phyloP scores from a whole-genome alignment of 2,329 filamentous ascomycete genomes.

The Chrysoporthe cubensis region DNA sequence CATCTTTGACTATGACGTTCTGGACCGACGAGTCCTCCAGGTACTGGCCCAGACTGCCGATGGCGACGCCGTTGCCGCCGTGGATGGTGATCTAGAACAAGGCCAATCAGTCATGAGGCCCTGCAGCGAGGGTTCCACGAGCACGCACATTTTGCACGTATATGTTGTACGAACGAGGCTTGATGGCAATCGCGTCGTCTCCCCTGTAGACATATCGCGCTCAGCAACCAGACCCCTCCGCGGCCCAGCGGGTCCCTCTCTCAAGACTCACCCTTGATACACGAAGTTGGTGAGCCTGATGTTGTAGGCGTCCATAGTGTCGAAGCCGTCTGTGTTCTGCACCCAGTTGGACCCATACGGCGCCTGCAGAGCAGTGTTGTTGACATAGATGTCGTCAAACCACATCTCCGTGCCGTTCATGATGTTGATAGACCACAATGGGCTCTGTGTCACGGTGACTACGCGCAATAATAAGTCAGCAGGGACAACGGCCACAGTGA shows the following conservation, averaged over 20 bases:
- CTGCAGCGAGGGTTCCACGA: not conserved
- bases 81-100: conserved; percentile 44
- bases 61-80: conserved; percentile 59
- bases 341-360: conserved; percentile 59
- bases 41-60: conserved; percentile 60
- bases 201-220: conserved; percentile 36
- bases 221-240: not conserved
- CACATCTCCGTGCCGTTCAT: conserved; percentile 60
- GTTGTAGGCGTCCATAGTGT: conserved; percentile 59
- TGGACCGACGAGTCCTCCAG: conserved; percentile 55
- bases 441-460: conserved; percentile 53
- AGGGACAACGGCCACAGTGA: not conserved
- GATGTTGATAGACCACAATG: conserved; percentile 58
- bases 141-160: conserved; percentile 46
- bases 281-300: conserved; percentile 53
- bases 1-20: conserved; percentile 53
- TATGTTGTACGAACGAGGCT: conserved; percentile 58
- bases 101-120: conserved; percentile 1
- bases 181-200: conserved; percentile 62
- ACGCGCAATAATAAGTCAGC: not conserved
- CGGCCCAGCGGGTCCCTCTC: not conserved
- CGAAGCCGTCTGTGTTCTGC: conserved; percentile 61
- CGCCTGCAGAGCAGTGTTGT: conserved; percentile 53
- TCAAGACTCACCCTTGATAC: conserved; percentile 48
- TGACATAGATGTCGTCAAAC: conserved; percentile 54